Evolutionary conservation across 2,329 filamentous ascomycete genomes (phyloP), one percentile per base, ranked within the genome.

Genomic region (Aspergillus aculeatinus): DNA sequence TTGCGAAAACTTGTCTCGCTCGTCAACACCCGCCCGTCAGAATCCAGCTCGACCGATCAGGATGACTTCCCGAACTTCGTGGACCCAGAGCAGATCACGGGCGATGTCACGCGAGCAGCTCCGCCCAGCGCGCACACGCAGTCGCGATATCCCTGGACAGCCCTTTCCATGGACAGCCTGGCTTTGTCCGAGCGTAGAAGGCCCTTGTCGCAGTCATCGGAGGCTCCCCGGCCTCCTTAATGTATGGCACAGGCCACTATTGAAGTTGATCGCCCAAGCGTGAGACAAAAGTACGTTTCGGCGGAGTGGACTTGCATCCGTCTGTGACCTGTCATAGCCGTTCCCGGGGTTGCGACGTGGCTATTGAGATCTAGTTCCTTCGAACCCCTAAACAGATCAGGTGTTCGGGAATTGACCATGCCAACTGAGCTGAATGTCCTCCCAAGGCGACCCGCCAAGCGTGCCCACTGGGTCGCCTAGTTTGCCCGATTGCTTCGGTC

Each of bases 1-100:
- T 69, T 81, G 23, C 70, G 76, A n/a, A 77, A 78, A 62, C 68
- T 80, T 5, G 74, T 80, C 39, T 69, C 73, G 0, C 67, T 80
- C n/a, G 76, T 78, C 35, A 70, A 75, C 29, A 63, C 63, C 2
- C 65, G 68, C 23, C 67, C 65, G 11, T 71, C 72, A 19, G 69
- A 71, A 16, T 69, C 69, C 0, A 74, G 67, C 5, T 75, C 72
- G 2, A 65, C 65, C 3, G 72, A 74, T 29, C 62, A 65, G 11
- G 74, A 76, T 11, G 71, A 77, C 21, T 74, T 74, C 49, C 76
- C 76, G 1, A 72, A 73, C 23, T 79, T 79, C 56, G 77, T 79
- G 27, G 73, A 79, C 53, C 72, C 77, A 5, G 68, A 70, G 6
- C 75, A 76, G 51, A 62, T 79, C 48, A 75, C 70, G 4, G 67